These are phyloP conservation scores for Pontederia crassipes DNA, from an alignment of 176 grass and related monocot species.

Conservation along the genomic window DNA sequence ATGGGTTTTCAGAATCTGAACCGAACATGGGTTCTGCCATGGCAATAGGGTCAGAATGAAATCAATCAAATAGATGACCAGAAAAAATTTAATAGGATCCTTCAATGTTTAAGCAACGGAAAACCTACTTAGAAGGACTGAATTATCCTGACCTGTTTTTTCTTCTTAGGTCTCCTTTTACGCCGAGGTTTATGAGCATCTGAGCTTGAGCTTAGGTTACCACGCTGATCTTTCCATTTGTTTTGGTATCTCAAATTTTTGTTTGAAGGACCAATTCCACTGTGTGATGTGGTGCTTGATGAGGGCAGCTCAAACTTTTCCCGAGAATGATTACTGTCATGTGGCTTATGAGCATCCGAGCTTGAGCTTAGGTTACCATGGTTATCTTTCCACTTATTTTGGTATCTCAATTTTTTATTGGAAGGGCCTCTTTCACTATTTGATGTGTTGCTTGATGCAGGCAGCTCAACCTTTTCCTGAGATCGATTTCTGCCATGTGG, in stretches of 20 bases:
- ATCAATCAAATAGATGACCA: too few relatives aligned
- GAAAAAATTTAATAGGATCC: too few relatives aligned
- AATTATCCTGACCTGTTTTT: too few relatives aligned
- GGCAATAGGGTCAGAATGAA: too few relatives aligned
- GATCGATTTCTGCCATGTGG: conserved; percentile 55
- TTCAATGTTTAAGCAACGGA: too few relatives aligned
- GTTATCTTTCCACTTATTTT: conserved; percentile 30
- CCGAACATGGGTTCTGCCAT: too few relatives aligned
- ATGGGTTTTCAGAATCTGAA: too few relatives aligned
- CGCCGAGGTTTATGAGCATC: conserved; percentile 79
- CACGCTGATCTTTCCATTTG: conserved; percentile 29
- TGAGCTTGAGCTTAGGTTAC: conserved; percentile 90
- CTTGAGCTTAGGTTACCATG: conserved; percentile 83
- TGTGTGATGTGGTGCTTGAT: conserved; percentile 66
- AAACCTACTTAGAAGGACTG: too few relatives aligned
- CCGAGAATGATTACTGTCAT: too few relatives aligned
- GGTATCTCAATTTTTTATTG: conserved; percentile 42
- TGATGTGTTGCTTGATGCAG: conserved; percentile 68
- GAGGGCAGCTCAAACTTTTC: conserved; percentile 20
- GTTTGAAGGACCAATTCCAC: conserved; percentile 34
- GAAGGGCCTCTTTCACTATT: conserved; percentile 38
- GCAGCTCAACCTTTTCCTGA: conserved; percentile 37
- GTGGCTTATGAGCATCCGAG: conserved; percentile 81
- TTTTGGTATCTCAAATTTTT: conserved; percentile 45
- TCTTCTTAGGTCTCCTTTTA: conserved; percentile 79